Base-by-base conservation (phyloP, 75 land plant genomes). In the Pinus taeda region DNA sequence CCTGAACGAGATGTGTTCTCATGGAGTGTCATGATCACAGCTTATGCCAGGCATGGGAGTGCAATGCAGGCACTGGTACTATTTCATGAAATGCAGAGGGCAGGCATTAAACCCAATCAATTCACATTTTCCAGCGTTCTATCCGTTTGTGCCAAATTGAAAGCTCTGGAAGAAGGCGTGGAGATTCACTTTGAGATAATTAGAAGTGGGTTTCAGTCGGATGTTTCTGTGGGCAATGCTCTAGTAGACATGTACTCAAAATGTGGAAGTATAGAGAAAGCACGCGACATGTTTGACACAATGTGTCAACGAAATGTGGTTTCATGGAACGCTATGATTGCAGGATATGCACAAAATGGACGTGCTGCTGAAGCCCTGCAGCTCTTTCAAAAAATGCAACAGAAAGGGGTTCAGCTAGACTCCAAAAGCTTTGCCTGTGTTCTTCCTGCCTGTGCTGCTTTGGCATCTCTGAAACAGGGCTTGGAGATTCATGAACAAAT, bases 61-160 rank as follows among this genome's bases (percentile, higher is more conserved):
- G 72, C 59, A 26, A 21, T 42, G 4, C 56, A 73, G 3, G 58
- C 87, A 17, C n/a, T 89, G 5, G 22, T 7, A 13, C 49, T 88
- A 20, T 84, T 82, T 66, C 70, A 73, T 39, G 12, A 14, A 6
- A 75, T 86, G 84, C 82, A 60, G 14, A 20, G 33, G 17, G 61
- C 73, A 29, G 77, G 73, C 4, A 78, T 80, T 18, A 57, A 60
- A 21, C 87, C 87, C 26, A 82, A 85, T 57, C 75, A 79, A 18
- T 85, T 64, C 81, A 84, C 91, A 15, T 84, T 81, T 59, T 80
- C 91, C 30, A 81, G 84, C 20, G 49, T 89, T 75, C 59, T 86
- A 20, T 79, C 84, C 59, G 70, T 84, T 24, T 85, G 84, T 45
- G 77, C 87, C 4, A 74, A 71, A 39, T 64, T 59, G 57, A 69